phyloP scores from a whole-genome alignment of 2,329 filamentous ascomycete genomes.

The Xylaria digitata region DNA sequence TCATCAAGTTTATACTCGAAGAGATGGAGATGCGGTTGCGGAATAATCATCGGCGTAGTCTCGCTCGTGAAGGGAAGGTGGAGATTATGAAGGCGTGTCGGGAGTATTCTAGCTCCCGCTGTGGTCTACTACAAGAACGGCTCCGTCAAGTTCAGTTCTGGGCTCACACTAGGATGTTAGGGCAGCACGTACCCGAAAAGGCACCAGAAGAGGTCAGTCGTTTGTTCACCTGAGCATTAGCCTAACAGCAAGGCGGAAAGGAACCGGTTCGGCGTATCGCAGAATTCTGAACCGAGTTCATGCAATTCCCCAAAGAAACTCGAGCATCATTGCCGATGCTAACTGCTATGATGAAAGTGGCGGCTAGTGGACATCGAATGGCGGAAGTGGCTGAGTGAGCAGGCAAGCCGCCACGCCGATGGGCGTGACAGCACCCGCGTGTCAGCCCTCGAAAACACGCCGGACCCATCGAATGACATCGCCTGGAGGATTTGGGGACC shows the following conservation, averaged over 20 bases:
- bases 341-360: constrained; percentile 39
- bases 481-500: constrained; percentile 43
- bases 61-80: constrained; percentile 30
- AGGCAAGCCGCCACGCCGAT: constrained; percentile 31
- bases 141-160: constrained; percentile 44
- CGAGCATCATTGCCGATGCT: constrained; percentile 2
- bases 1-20: constrained; percentile 41
- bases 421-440: not conserved
- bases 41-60: constrained; percentile 6
- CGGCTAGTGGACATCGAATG: constrained; percentile 43
- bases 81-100: constrained; percentile 44
- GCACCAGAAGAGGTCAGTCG: constrained; percentile 41
- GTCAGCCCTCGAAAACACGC: not conserved
- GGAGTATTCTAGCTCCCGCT: constrained; percentile 43
- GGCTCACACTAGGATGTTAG: constrained; percentile 33
- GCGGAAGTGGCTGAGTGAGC: constrained; percentile 44
- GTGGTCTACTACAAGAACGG: constrained; percentile 43
- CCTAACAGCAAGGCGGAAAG: not conserved
- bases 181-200: constrained; percentile 37
- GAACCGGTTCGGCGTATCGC: not conserved
- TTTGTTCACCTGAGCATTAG: not conserved
- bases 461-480: constrained; percentile 25
- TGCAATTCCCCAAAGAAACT: not conserved
- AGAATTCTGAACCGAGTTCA: not conserved
- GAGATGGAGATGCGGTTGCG: constrained; percentile 32